Percentiles rank a stretch among this genome's conserved stretches.
Conservation (phyloP, 495 filamentous ascomycete species). For the Beverwykella pulmonaria region DNA sequence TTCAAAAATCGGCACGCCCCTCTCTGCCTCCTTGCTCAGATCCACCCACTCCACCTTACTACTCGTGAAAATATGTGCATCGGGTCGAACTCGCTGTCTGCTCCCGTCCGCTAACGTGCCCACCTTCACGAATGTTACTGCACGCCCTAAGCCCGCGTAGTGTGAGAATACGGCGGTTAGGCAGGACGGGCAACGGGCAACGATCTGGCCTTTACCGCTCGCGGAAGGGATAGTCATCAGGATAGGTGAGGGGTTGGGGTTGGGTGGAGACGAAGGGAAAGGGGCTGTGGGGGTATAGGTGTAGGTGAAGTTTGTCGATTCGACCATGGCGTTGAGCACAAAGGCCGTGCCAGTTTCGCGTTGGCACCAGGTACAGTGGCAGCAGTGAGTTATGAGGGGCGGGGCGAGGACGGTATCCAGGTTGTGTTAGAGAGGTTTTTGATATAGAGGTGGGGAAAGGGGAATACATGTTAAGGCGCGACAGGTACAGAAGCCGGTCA, state of each 20-base stretch:
- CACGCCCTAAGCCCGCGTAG: slow-evolving; percentile 3
- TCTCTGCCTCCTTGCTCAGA: slow-evolving; percentile 16
- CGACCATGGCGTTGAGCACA: slow-evolving; percentile 41
- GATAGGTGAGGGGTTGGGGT: slow-evolving; percentile 15
- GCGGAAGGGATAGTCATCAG: slow-evolving; percentile 25
- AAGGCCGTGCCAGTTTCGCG: slow-evolving; percentile 46
- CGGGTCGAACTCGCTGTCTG: slow-evolving; percentile 12
- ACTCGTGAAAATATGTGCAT: slow-evolving; percentile 35
- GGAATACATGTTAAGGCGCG: slow-evolving; percentile 30
- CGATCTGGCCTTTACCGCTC: slow-evolving; percentile 21
- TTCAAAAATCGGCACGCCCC: slow-evolving; percentile 17
- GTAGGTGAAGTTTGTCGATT: slow-evolving; percentile 20
- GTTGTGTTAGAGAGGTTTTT: no score
- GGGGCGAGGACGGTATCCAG: slow-evolving; percentile 25
- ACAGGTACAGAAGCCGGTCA: slow-evolving; percentile 34
- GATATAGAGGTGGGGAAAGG: slow-evolving; percentile 23
- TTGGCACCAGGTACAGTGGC: slow-evolving; percentile 47
- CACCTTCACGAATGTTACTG: slow-evolving; percentile 23
- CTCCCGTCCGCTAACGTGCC: slow-evolving; percentile 28
- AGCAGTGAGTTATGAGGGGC: slow-evolving; percentile 38
- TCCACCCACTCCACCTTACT: slow-evolving; percentile 36
- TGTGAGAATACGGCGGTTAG: slow-evolving; percentile 26
- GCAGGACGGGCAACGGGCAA: slow-evolving; percentile 34
- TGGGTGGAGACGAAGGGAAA: background rate
- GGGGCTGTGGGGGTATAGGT: background rate